Evolutionary conservation across 2,329 filamentous ascomycete genomes (phyloP), one percentile per base, ranked within the genome.

Genomic region (Calonectria pauciramosa): DNA sequence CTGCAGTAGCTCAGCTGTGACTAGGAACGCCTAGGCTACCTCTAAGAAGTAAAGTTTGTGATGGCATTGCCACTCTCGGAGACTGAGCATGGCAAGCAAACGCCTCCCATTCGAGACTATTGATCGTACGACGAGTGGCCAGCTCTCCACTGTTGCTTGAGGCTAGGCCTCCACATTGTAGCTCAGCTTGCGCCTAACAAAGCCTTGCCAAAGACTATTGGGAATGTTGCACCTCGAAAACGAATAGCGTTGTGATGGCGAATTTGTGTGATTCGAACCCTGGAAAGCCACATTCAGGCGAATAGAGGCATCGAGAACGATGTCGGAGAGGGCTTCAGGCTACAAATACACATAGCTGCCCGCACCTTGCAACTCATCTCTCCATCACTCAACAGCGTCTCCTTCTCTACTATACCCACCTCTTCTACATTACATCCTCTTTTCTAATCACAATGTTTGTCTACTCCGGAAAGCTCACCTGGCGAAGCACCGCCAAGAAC

Each of bases 401-500:
- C 28, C 16, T 13, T 26, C 36, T 41, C 41, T 28, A n/a, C 20
- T 7, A 38, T 30, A 44, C 34, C 28, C 23, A 41, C 11, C 13
- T 20, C 49, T 18, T n/a, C 34, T 10, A 13, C 36, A 28, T 36
- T 4, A 41, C 28, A 28, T 49, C 14, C 2, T 32, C 14, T 3
- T 23, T n/a, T 10, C 54, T 28, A n/a, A 28, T n/a, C 64, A 73
- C 4, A 0, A 79, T 80, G 78, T 77, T 75, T 41, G 70, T 80
- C 36, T 80, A 80, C 41, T 34, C 59, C 49, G 78, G 78, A 70
- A 77, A 72, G 34, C 72, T 80, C 41, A 67, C 72, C 8, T 80
- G 78, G 78, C 59, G 36, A 18, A 11, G 20, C 23, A 77, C 78
- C 52, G 78, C 28, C 65, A 13, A 64, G 1, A 51, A 79, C 5